A percentile compares a stretch with the other conserved stretches of the same genome.
These are phyloP conservation scores for Leccinum fuscescens DNA, from an alignment of 1,284 basidiomycete genomes.

Conservation along the genomic window DNA sequence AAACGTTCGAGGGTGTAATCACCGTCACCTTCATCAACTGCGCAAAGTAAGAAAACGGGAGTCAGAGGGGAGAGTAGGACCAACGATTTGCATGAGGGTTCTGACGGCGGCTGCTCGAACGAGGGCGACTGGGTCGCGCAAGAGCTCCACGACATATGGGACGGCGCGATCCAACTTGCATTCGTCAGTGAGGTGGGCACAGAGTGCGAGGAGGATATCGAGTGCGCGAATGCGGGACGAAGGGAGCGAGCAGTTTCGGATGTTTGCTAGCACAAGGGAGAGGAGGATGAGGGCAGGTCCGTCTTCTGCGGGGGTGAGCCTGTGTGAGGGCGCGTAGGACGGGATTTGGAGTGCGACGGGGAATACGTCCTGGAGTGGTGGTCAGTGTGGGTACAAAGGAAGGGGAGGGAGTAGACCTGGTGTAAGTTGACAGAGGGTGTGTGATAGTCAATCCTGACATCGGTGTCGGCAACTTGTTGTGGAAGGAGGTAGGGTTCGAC, in stretches of 20 bases:
- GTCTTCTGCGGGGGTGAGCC: conserved; percentile 68
- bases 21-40: conserved; percentile 84
- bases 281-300: conserved; percentile 80
- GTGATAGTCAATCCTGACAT: conserved; percentile 53
- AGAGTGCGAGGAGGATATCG: conserved; percentile 85
- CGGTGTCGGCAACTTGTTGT: conserved; percentile 44
- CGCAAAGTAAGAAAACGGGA: neutral
- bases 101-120: conserved; percentile 82
- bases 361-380: conserved; percentile 58
- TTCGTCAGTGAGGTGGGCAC: conserved; percentile 86
- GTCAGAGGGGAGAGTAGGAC: neutral
- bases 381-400: conserved; percentile 1
- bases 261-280: conserved; percentile 85
- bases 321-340: conserved; percentile 55
- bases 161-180: conserved; percentile 93
- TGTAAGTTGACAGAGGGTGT: conserved; percentile 50
- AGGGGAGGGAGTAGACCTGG: conserved; percentile 44
- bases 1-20: conserved; percentile 87
- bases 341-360: conserved; percentile 76
- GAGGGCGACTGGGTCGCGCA: conserved; percentile 80
- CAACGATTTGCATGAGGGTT: conserved; percentile 80
- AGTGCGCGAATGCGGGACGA: conserved; percentile 85
- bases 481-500: conserved; percentile 67
- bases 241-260: conserved; percentile 86
- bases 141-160: conserved; percentile 78